Base-by-base conservation (phyloP, 495 filamentous ascomycete genomes). In the Talaromyces liani region DNA sequence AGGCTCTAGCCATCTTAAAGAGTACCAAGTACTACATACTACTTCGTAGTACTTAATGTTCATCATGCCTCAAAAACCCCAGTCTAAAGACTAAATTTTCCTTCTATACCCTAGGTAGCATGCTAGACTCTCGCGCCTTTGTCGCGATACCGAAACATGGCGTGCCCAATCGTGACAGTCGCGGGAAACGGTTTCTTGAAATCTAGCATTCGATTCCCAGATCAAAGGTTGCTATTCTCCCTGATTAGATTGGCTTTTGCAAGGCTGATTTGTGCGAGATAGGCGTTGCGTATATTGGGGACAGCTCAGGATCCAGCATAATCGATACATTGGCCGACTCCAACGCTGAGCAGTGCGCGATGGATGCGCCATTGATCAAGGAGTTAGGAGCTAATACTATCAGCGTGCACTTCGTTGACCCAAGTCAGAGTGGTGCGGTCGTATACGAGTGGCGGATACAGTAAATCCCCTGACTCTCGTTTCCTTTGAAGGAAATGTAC, bases 391-490 rank as follows among this genome's bases (percentile, higher is more conserved):
- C 45, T 14, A 49, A 49, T 20, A 20, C 45, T 4, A 41, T 62
- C 41, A 62, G 39, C 54, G 60, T 62, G 25, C 22, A 62, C 25
- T 53, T 25, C n/a, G 4, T 62, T 12, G 60, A 62, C 10, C 24
- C 60, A 9, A 54, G 33, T 10, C 34, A 62, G 60, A n/a, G 39
- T 45, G 39, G 39, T 45, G 39, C 39, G 2, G 9, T 45, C 1
- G 39, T 45, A 1, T 45, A 10, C 6, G 39, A 45, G n/a, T 45
- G 39, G 39, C 39, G 39, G 39, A 45, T 18, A 45, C 39, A 45
- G 39, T 45, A 45, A 45, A 1, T n/a, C 4, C 27, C 39, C 39
- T 45, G 3, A 16, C n/a, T 16, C 18, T 18, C 29, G 16, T 45
- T 45, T 18, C 14, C 1, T 45, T n/a, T 18, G 39, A 45, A 18